Percentiles rank a stretch among this genome's conserved stretches.
Evolutionary conservation across 805 yeast genomes (phyloP).

Genomic region (Candida sonorensis): DNA sequence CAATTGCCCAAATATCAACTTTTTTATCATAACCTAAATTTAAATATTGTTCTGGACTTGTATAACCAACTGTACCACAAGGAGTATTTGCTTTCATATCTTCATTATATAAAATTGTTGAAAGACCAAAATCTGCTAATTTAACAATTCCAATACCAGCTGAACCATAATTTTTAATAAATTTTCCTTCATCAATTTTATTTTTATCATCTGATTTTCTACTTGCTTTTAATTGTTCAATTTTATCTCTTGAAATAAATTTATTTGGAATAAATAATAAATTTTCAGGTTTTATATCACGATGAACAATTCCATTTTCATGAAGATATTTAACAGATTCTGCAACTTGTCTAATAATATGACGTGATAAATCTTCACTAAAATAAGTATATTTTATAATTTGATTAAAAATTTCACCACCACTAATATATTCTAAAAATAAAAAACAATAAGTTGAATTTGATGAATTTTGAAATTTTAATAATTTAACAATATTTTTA

Average conservation of each 20-base stretch:
- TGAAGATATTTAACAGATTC: constrained; percentile 65
- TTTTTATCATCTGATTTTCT: constrained; percentile 53
- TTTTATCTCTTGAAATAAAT: constrained; percentile 32
- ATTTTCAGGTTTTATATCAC: constrained; percentile 82
- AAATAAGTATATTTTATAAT: constrained; percentile 73
- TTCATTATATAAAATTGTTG: constrained; percentile 43
- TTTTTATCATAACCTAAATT: constrained; percentile 56
- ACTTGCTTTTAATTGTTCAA: constrained; percentile 35
- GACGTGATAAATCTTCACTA: constrained; percentile 64
- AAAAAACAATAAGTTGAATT: constrained; percentile 48
- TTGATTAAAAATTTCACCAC: constrained; percentile 79
- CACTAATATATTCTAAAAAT: constrained; percentile 60
- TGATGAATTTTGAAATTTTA: constrained; percentile 44
- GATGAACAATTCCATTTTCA: constrained; percentile 66
- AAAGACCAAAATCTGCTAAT: constrained; percentile 65
- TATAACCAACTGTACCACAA: constrained; percentile 71
- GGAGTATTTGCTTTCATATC: constrained; percentile 55
- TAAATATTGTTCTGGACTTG: constrained; percentile 64
- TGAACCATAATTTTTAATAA: constrained; percentile 46
- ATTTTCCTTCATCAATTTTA: constrained; percentile 58
- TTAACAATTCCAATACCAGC: constrained; percentile 61
- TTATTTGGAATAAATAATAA: constrained; percentile 55
- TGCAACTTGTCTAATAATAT: constrained; percentile 67
- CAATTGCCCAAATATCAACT: constrained; percentile 70
- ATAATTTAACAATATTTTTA: constrained; percentile 51